phyloP scores from a whole-genome alignment of 352 stramenopile genomes.

The Pythium aristosporum region DNA sequence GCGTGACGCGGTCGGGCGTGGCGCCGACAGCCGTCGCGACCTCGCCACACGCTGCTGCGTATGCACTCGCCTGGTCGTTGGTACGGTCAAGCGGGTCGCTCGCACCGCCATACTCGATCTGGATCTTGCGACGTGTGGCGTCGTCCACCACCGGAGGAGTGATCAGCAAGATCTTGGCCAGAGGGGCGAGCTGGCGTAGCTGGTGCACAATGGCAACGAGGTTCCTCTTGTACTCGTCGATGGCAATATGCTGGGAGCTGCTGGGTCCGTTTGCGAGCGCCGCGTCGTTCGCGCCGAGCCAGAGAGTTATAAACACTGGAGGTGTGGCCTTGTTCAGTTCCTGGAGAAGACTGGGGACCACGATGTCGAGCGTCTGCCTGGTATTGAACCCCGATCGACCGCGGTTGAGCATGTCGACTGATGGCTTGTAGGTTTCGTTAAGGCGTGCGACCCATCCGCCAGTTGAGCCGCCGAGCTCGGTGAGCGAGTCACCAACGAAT shows the following conservation, averaged over 20 bases:
- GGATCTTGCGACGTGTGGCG: slow-evolving; percentile 12
- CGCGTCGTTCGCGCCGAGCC: slow-evolving; percentile 57
- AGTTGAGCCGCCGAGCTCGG: slow-evolving; percentile 24
- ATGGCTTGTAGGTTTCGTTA: slow-evolving; percentile 43
- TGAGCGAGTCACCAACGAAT: slow-evolving; percentile 53
- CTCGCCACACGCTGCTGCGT: slow-evolving; percentile 12
- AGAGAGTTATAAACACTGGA: slow-evolving; percentile 41
- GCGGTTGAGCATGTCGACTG: slow-evolving; percentile 46
- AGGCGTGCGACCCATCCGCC: slow-evolving; percentile 18
- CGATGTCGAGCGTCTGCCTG: slow-evolving; percentile 24
- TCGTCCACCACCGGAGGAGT: slow-evolving; percentile 51
- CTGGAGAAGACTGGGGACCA: slow-evolving; percentile 26
- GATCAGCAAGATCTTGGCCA: slow-evolving; percentile 49
- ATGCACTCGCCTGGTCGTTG: slow-evolving; percentile 13
- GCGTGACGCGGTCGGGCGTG: slow-evolving; percentile 26
- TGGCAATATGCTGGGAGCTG: slow-evolving; percentile 41
- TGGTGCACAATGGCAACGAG: slow-evolving; percentile 33
- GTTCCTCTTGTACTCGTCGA: slow-evolving; percentile 49
- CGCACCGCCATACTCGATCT: not conserved
- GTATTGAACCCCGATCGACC: slow-evolving; percentile 53
- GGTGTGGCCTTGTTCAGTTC: slow-evolving; percentile 22
- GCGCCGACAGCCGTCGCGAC: not conserved
- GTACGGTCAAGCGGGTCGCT: slow-evolving; percentile 13
- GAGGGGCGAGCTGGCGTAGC: slow-evolving; percentile 26
- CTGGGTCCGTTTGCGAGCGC: slow-evolving; percentile 33